These are phyloP conservation scores for Tolypocladium ovalisporum DNA, from an alignment of 2,329 filamentous ascomycete genomes.

Conservation along the genomic window DNA sequence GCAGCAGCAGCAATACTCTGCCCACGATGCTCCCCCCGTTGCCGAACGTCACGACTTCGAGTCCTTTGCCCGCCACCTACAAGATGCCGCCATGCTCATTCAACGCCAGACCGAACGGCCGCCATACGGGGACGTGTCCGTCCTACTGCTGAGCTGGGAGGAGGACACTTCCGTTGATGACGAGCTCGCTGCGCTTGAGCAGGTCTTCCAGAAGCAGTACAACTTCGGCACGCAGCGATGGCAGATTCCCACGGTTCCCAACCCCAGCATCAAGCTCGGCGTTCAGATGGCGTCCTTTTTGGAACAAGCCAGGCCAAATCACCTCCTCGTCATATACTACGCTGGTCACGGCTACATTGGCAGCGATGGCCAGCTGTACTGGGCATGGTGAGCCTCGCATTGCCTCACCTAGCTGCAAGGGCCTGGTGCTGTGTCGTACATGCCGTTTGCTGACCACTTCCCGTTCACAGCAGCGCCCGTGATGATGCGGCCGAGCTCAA, in stretches of 20 bases:
- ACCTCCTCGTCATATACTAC: conserved; percentile 55
- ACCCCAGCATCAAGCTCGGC: conserved; percentile 51
- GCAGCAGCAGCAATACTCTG: conserved; percentile 21
- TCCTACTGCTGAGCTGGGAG: conserved; percentile 51
- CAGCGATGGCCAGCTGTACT: conserved; percentile 51
- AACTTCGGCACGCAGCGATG: conserved; percentile 50
- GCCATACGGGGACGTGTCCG: conserved; percentile 47
- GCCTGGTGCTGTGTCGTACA: background rate
- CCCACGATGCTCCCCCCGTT: conserved; percentile 27
- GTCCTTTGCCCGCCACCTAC: conserved; percentile 54
- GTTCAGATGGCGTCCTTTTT: conserved; percentile 49
- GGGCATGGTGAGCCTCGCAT: conserved; percentile 47
- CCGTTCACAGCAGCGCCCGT: conserved; percentile 36
- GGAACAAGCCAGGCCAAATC: conserved; percentile 44
- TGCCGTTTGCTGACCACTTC: conserved; percentile 11
- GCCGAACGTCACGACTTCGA: conserved; percentile 52
- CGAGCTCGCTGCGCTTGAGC: conserved; percentile 44
- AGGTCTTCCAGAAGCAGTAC: conserved; percentile 48
- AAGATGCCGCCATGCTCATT: conserved; percentile 58
- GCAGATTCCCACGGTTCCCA: conserved; percentile 48
- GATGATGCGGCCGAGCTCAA: conserved; percentile 50
- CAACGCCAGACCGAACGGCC: conserved; percentile 50
- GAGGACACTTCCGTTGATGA: conserved; percentile 43
- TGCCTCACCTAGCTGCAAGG: background rate
- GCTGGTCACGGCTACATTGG: conserved; percentile 49